A percentile compares a stretch with the other conserved stretches of the same genome.
These are phyloP conservation scores for Camellia sinensis DNA, from an alignment of 148 eudicot species.

Conservation along the genomic window DNA sequence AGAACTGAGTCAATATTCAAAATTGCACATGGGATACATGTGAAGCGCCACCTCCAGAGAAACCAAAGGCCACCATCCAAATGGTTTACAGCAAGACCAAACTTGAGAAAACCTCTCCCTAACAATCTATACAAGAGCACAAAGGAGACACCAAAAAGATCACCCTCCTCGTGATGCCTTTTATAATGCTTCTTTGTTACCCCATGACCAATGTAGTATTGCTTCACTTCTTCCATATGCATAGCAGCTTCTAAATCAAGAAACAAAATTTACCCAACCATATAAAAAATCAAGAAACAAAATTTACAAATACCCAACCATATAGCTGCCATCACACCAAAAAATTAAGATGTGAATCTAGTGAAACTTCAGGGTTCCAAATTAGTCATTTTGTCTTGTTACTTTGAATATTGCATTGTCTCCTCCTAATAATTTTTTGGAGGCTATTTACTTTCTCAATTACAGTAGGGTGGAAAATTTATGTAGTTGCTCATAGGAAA, in stretches of 20 bases:
- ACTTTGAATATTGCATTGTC: neutral
- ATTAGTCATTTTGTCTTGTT: neutral
- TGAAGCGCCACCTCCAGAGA: neutral
- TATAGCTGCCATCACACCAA: neutral
- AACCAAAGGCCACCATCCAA: neutral
- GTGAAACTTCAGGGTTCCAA: neutral
- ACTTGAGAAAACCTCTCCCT: neutral
- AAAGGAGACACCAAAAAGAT: neutral
- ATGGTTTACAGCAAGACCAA: conserved; percentile 7
- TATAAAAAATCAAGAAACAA: neutral
- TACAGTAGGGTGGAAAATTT: neutral
- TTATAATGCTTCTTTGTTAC: neutral
- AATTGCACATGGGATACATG: neutral
- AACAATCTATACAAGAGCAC: neutral
- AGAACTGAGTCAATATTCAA: neutral
- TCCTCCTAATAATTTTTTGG: neutral
- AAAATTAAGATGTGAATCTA: neutral
- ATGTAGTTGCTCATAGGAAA: neutral
- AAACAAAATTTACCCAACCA: neutral
- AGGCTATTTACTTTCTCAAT: neutral
- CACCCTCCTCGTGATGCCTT: neutral
- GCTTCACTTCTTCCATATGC: neutral
- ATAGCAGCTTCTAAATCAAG: neutral
- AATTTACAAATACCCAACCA: too few relatives aligned
- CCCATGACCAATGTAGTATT: neutral